Base-by-base conservation (phyloP, 148 eudicot species). In the Nepenthes gracilis region DNA sequence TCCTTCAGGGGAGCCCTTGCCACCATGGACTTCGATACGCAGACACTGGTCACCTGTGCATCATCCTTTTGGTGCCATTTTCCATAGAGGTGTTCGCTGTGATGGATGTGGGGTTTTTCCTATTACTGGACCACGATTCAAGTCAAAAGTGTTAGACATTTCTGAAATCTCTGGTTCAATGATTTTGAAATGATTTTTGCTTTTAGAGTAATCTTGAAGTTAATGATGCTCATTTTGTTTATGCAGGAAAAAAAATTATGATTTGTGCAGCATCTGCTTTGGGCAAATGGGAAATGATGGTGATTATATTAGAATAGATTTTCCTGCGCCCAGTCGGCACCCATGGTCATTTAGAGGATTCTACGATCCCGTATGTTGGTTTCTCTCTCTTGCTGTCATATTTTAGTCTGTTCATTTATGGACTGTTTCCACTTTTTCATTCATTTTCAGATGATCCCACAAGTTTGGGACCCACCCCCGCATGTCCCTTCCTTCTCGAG, bases 41-140 rank as follows among this genome's bases (percentile, higher is more conserved):
- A 10, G 3, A 10, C 10, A 6, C 53, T 49, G 12, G 3, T 49
- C 53, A 32, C 36, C 23, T 23, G 23, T 23, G 23, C 23, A 23
- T 23, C 23, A 36, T 52, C 35, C 65, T 5, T 34, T 70, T 35
- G 73, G 72, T 12, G 34, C 65, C 55, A 67, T 78, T 6, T 83
- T 84, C 62, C 99, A 93, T 69, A 72, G 72, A 36, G 96, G 99
- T 67, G 81, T 93, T 63, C 72, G 79, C n/a, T 93, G 99, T 71
- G 96, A 88, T 80, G 99, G 85, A 2, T 93, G 99, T 60, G 87
- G 91, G 32, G 77, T 68, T 35, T 69, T 75, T 70, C 96, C 99
- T 1, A 86, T 93, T 15, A 72, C 76, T 58, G 99, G 99, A 60
- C 89, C 96, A 36, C 81, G 96, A 59, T 93, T 78, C 69, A 93